A percentile compares a stretch with the other conserved stretches of the same genome.
These are phyloP conservation scores for Apostasia shenzhenica DNA, from an alignment of 106 monocot genomes.

Conservation along the genomic window DNA sequence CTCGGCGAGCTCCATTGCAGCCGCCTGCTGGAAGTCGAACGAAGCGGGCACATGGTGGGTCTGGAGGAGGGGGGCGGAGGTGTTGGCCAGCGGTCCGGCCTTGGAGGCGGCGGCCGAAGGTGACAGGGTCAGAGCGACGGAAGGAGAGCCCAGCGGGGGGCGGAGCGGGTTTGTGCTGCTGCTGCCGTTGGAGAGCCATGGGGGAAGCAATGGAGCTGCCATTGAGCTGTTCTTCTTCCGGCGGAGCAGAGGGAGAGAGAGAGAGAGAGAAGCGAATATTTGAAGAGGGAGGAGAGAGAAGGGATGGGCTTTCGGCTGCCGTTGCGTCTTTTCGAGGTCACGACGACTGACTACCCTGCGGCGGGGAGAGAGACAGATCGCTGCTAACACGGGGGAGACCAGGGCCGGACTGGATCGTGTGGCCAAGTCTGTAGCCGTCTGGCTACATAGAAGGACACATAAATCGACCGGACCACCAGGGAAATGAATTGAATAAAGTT, in stretches of 20 bases:
- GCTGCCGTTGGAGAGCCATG: constrained; percentile 48
- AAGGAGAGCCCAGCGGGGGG: constrained; percentile 18
- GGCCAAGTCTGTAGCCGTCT: no score
- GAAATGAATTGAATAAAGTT: no score
- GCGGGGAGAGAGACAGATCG: constrained; percentile 5
- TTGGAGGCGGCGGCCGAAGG: constrained; percentile 8
- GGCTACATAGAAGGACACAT: no score
- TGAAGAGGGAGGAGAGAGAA: no score
- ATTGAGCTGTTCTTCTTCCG: background rate
- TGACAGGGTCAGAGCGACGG: constrained; percentile 50
- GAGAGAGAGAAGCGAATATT: no score
- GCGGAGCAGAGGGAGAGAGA: background rate
- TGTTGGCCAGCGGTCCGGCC: background rate
- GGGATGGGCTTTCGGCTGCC: background rate
- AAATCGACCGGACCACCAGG: no score
- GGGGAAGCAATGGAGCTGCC: constrained; percentile 40
- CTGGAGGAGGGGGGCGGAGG: background rate
- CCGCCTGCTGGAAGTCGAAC: constrained; percentile 4
- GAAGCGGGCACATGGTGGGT: constrained; percentile 1
- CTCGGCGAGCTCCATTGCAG: constrained; percentile 32
- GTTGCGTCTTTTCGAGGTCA: constrained; percentile 1
- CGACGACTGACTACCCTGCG: background rate
- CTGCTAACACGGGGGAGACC: background rate
- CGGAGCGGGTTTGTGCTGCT: background rate
- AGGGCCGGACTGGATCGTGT: no score